phyloP scores from a whole-genome alignment of 352 stramenopile species.

The Pythium grandisporangium region DNA sequence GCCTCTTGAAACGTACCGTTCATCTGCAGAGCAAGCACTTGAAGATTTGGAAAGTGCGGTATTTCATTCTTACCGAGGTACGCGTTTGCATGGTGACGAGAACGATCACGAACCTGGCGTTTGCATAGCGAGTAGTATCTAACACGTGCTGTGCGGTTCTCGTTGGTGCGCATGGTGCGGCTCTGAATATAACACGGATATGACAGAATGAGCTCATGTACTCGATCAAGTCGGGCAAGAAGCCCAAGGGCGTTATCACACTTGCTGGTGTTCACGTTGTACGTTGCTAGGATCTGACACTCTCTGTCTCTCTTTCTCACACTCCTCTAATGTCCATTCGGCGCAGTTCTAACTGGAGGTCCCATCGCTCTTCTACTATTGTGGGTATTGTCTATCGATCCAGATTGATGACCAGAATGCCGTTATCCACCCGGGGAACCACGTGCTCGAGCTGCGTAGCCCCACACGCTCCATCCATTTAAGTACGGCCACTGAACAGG shows the following conservation, averaged over 20 bases:
- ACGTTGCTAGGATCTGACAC: no score
- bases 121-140: no score
- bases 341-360: no score
- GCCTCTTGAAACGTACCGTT: no score
- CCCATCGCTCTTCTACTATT: no score
- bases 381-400: background rate
- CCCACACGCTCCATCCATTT: slow-evolving; percentile 41
- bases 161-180: background rate
- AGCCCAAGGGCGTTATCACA: slow-evolving; percentile 29
- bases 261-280: slow-evolving; percentile 61
- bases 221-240: slow-evolving; percentile 78
- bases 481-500: slow-evolving; percentile 69
- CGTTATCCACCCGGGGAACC: slow-evolving; percentile 64
- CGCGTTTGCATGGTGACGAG: slow-evolving; percentile 1
- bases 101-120: no score
- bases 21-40: slow-evolving; percentile 77
- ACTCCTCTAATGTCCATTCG: no score
- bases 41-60: slow-evolving; percentile 82
- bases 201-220: slow-evolving; percentile 75
- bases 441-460: slow-evolving; percentile 65
- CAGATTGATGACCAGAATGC: slow-evolving; percentile 80
- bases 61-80: slow-evolving; percentile 75
- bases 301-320: no score
- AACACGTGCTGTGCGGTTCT: no score
- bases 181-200: no score